Evolutionary conservation across 2,329 filamentous ascomycete species (phyloP).

Genomic region (Pyrenochaeta sp.): DNA sequence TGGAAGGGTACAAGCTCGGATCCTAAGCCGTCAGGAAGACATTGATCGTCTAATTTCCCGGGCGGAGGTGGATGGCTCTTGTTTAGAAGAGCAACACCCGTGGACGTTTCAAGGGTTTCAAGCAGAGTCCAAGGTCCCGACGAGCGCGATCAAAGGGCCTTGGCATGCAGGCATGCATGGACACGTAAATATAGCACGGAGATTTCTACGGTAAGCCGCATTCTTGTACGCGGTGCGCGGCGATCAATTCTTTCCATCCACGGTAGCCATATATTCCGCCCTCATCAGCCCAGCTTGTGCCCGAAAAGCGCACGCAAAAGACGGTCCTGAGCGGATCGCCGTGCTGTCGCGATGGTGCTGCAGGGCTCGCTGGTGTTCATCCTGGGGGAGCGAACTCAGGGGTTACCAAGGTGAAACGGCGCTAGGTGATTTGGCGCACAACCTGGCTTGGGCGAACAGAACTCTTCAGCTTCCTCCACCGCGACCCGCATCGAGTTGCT

Average conservation of each 20-base stretch:
- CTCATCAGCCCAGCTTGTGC: background rate
- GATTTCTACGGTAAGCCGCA: conserved; percentile 24
- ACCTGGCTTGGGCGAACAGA: background rate
- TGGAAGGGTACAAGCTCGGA: conserved; percentile 41
- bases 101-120: conserved; percentile 29
- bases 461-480: conserved; percentile 3
- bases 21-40: conserved; percentile 48
- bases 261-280: background rate
- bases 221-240: conserved; percentile 11
- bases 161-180: conserved; percentile 46
- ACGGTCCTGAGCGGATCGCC: conserved; percentile 35
- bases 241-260: background rate
- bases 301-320: conserved; percentile 6
- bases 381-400: conserved; percentile 22
- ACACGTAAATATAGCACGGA: conserved; percentile 40
- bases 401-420: conserved; percentile 42
- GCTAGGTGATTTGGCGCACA: conserved; percentile 12
- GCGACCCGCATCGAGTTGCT: conserved; percentile 27
- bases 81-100: conserved; percentile 40
- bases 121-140: conserved; percentile 30
- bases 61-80: conserved; percentile 47
- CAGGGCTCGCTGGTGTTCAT: conserved; percentile 28
- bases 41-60: conserved; percentile 51
- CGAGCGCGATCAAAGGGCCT: conserved; percentile 21
- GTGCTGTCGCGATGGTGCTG: conserved; percentile 35